phyloP scores from a whole-genome alignment of 768 basidiomycete genomes.

The Suillus weaverae region DNA sequence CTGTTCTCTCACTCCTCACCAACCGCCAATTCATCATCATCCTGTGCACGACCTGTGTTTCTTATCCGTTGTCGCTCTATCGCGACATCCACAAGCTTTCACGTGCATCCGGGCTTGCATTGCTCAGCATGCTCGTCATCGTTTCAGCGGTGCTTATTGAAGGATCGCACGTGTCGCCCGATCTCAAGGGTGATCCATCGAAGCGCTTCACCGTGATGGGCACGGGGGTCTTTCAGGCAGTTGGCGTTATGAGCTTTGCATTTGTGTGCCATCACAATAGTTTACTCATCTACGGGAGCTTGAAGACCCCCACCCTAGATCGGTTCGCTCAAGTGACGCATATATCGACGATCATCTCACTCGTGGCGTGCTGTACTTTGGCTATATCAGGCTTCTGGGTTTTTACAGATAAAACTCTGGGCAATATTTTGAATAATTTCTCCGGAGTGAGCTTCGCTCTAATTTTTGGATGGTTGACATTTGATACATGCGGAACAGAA shows the following conservation, averaged over 20 bases:
- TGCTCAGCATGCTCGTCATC: slow-evolving; percentile 93
- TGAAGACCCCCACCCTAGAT: slow-evolving; percentile 92
- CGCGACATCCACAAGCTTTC: slow-evolving; percentile 97
- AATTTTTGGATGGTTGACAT: neutral
- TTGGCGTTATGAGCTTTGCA: slow-evolving; percentile 95
- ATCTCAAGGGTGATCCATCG: slow-evolving; percentile 74
- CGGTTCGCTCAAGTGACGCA: slow-evolving; percentile 92
- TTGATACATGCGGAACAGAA: slow-evolving; percentile 38
- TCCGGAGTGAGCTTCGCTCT: slow-evolving; percentile 48
- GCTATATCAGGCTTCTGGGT: slow-evolving; percentile 84
- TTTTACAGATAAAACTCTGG: slow-evolving; percentile 88
- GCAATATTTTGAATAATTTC: slow-evolving; percentile 98
- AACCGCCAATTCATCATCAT: slow-evolving; percentile 89
- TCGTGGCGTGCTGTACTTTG: slow-evolving; percentile 82
- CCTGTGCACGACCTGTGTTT: slow-evolving; percentile 83
- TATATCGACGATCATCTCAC: slow-evolving; percentile 80
- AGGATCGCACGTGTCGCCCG: slow-evolving; percentile 70
- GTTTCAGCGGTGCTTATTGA: slow-evolving; percentile 82
- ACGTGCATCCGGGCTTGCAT: slow-evolving; percentile 87
- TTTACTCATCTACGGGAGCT: slow-evolving; percentile 90
- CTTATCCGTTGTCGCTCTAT: slow-evolving; percentile 93
- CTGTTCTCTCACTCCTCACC: slow-evolving; percentile 73
- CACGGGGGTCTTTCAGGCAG: slow-evolving; percentile 88
- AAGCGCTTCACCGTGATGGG: slow-evolving; percentile 74
- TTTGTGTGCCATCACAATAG: slow-evolving; percentile 99